phyloP scores from a whole-genome alignment of 2,329 filamentous ascomycete genomes.

The Fonsecaea pedrosoi region DNA sequence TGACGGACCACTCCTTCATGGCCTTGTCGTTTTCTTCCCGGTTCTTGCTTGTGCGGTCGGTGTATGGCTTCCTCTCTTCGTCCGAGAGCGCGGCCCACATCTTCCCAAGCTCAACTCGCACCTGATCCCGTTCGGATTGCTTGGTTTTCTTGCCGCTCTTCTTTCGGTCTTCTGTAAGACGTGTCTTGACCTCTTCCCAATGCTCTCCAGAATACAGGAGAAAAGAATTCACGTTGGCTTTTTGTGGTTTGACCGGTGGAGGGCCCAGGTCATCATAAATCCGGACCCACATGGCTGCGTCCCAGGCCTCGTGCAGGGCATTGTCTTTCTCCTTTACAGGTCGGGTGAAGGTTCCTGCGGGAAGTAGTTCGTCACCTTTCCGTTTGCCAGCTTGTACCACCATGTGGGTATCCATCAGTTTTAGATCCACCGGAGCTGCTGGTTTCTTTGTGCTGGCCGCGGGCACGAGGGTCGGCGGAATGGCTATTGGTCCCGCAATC shows the following conservation, averaged over 20 bases:
- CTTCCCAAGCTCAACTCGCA: constrained; percentile 82
- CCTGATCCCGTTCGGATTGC: constrained; percentile 73
- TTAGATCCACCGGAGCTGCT: constrained; percentile 48
- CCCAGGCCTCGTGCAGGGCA: constrained; percentile 57
- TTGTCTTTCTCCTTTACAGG: constrained; percentile 40
- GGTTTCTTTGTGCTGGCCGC: constrained; percentile 55
- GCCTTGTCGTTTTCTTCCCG: constrained; percentile 70
- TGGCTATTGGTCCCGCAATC: constrained; percentile 79
- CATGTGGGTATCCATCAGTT: constrained; percentile 37
- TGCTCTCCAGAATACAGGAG: constrained; percentile 83
- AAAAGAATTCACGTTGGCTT: constrained; percentile 82
- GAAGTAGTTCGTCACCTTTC: constrained; percentile 40
- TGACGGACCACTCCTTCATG: constrained; percentile 74
- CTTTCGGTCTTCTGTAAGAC: constrained; percentile 71
- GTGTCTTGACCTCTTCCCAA: constrained; percentile 66
- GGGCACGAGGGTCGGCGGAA: constrained; percentile 76
- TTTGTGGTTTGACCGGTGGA: constrained; percentile 72
- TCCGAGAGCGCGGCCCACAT: constrained; percentile 84
- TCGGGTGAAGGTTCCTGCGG: constrained; percentile 39
- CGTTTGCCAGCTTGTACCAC: constrained; percentile 38
- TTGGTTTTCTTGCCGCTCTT: constrained; percentile 57
- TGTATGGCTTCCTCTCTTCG: constrained; percentile 76
- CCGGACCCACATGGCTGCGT: constrained; percentile 63
- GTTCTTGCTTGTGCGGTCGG: constrained; percentile 74
- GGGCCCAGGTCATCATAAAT: constrained; percentile 72